phyloP scores from a whole-genome alignment of 75 land plant species.

The Selaginella moellendorffii region DNA sequence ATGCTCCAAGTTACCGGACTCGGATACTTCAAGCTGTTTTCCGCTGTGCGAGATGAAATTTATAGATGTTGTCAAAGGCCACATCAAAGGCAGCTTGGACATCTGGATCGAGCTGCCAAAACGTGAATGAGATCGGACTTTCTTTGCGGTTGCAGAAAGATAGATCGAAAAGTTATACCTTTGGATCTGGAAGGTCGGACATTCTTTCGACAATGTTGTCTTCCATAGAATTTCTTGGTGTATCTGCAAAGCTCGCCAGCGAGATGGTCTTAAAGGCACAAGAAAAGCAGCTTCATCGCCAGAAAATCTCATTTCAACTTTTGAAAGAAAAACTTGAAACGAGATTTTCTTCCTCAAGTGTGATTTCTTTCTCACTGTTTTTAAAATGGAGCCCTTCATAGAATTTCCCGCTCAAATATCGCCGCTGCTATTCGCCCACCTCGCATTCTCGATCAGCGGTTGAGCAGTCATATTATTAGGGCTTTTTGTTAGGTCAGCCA shows the following conservation, averaged over 20 bases:
- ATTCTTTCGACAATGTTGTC: conserved; percentile 53
- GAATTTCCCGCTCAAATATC: too few relatives aligned
- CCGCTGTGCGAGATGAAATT: conserved; percentile 78
- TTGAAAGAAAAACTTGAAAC: neutral
- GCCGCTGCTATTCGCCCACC: too few relatives aligned
- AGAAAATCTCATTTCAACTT: conserved; percentile 65
- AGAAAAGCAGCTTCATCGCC: conserved; percentile 58
- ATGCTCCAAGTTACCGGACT: too few relatives aligned
- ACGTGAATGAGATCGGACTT: neutral
- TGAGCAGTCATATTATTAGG: too few relatives aligned
- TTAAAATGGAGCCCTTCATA: conserved; percentile 48
- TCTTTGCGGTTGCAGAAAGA: too few relatives aligned
- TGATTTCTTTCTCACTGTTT: conserved; percentile 28
- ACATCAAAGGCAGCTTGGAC: conserved; percentile 87
- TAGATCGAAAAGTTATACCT: too few relatives aligned
- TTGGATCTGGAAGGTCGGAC: conserved; percentile 76
- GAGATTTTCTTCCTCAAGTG: too few relatives aligned
- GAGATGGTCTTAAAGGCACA: neutral
- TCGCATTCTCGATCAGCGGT: too few relatives aligned
- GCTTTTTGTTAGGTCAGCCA: neutral
- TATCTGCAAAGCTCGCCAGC: conserved; percentile 61
- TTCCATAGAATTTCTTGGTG: conserved; percentile 70
- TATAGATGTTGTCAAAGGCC: conserved; percentile 78
- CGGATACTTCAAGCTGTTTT: conserved; percentile 55
- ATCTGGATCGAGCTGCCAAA: conserved; percentile 75